These are phyloP conservation scores for Acacia confusa DNA, from an alignment of 306 rosid genomes.

Conservation along the genomic window DNA sequence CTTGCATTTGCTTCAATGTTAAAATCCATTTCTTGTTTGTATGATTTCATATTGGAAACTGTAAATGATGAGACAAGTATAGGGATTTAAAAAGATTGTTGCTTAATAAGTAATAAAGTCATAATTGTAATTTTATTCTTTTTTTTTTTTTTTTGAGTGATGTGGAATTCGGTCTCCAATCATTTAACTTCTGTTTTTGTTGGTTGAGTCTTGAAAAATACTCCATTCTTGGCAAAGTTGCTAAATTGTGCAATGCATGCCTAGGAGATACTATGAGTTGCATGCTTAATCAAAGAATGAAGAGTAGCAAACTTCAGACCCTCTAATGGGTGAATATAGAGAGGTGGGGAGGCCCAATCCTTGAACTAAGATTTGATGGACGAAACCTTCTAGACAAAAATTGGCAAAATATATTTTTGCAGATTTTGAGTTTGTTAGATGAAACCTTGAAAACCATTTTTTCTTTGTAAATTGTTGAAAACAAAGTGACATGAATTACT, in stretches of 20 bases:
- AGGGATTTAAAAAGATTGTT: not conserved
- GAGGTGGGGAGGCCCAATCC: not conserved
- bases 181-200: not conserved
- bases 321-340: not conserved
- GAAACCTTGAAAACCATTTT: not conserved
- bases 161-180: not conserved
- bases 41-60: not conserved
- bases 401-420: not conserved
- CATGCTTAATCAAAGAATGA: not conserved
- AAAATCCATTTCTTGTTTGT: not conserved
- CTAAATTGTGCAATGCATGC: not conserved
- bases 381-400: not conserved
- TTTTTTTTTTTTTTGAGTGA: not conserved
- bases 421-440: not conserved
- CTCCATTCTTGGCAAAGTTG: not conserved
- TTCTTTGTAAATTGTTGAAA: not conserved
- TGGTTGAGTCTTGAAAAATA: not conserved
- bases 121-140: not conserved
- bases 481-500: not conserved
- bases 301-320: not conserved
- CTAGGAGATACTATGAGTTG: not conserved
- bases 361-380: not conserved
- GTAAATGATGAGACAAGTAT: not conserved
- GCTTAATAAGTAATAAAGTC: conserved; percentile 3
- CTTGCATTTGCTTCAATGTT: not conserved